Base-by-base conservation (phyloP, 2,329 filamentous ascomycete species). In the Trichoderma simmonsii region DNA sequence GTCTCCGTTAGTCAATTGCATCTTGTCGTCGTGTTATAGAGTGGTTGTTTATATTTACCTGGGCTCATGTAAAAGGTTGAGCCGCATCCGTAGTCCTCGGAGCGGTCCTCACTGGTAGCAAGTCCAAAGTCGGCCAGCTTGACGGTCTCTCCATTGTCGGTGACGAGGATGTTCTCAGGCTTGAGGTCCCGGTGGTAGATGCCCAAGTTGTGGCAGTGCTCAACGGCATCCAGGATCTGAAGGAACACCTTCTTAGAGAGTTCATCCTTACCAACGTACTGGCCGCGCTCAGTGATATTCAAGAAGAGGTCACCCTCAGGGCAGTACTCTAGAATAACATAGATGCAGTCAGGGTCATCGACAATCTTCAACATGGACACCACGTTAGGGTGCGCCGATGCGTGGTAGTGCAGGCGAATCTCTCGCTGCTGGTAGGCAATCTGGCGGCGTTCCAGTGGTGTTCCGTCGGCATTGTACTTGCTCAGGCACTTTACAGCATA, bases 31-130 rank as follows among this genome's bases (percentile, higher is more conserved):
- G 8, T 18, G 26, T 30, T 34, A 1, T 51, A 9, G 18, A 9
- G 72, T 26, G 34, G 11, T n/a, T 73, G 64, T 36, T 59, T 67
- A 73, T 72, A 78, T 89, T 82, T 92, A 98, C 95, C 95, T 89
- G 96, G 96, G 80, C 94, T 97, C 96, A 98, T 99, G 85, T 99
- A 99, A 79, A 98, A 98, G 15, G 95, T 98, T 36, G 96, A 98
- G 75, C 96, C 96, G 81, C 96, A 99, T 79, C 96, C 96, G 83
- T 97, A 98, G 82, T 99, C 96, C 77, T 94, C 92, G 75, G 95
- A 97, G 76, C 91, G 87, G 75, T 90, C 87, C 75, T 95, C 93
- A 72, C 90, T 91, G 28, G 94, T 98, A 73, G 96, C 96, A 70
- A 99, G 89, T 80, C 96, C 96, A 87, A 99, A 99, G 83, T 99